phyloP scores from a whole-genome alignment of 2,329 filamentous ascomycete species.

The Rasamsonia emersonii region DNA sequence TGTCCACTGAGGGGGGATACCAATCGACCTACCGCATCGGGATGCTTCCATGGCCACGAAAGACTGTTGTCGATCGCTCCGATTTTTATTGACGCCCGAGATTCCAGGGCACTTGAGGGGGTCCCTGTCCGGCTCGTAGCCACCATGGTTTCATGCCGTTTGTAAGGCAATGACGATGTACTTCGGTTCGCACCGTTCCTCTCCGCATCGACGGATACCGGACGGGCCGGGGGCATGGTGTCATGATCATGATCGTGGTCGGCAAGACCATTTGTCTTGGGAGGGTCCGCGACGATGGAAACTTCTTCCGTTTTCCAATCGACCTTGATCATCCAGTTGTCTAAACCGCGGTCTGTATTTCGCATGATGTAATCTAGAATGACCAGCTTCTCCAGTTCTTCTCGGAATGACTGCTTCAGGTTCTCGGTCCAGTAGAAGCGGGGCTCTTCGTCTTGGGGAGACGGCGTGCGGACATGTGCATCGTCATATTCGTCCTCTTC shows the following conservation, averaged over 20 bases:
- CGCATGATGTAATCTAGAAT: slow-evolving; percentile 99
- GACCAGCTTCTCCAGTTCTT: slow-evolving; percentile 93
- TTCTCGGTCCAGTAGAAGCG: slow-evolving; percentile 78
- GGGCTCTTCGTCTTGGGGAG: slow-evolving; percentile 37
- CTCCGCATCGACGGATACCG: slow-evolving; percentile 47
- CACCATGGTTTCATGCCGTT: slow-evolving; percentile 75
- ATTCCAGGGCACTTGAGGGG: slow-evolving; percentile 36
- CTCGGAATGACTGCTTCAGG: slow-evolving; percentile 83
- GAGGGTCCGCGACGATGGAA: slow-evolving; percentile 79
- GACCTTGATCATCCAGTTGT: slow-evolving; percentile 99
- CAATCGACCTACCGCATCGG: slow-evolving; percentile 60
- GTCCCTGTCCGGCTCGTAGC: slow-evolving; percentile 53
- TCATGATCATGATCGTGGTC: slow-evolving; percentile 40
- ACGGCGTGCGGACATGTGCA: slow-evolving; percentile 31
- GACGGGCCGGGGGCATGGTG: slow-evolving; percentile 48
- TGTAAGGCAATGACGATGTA: slow-evolving; percentile 57
- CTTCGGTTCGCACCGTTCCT: slow-evolving; percentile 19
- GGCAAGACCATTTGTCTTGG: slow-evolving; percentile 48
- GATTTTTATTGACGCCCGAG: slow-evolving; percentile 58
- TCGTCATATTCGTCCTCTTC: slow-evolving; percentile 51
- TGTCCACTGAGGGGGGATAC: neutral
- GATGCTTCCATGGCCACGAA: slow-evolving; percentile 99
- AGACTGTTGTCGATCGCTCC: slow-evolving; percentile 97
- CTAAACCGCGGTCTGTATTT: slow-evolving; percentile 90
- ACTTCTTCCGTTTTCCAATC: slow-evolving; percentile 77